These are phyloP conservation scores for Penicillium coffeae DNA, from an alignment of 495 filamentous ascomycete genomes.

Conservation along the genomic window DNA sequence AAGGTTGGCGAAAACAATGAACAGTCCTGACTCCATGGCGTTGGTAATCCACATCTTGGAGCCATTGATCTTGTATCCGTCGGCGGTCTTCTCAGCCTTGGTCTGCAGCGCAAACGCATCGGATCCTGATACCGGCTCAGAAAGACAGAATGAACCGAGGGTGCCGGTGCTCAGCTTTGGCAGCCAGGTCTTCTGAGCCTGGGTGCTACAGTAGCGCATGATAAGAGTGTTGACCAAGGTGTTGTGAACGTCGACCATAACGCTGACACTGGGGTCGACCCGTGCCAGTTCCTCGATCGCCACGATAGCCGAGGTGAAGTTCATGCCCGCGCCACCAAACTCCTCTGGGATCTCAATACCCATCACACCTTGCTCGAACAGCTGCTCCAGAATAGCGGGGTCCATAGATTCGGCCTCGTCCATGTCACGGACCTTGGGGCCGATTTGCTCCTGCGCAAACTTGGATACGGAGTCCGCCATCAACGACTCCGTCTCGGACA, in stretches of 20 bases:
- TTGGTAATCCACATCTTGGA: constrained; percentile 99
- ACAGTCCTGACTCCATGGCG: constrained; percentile 86
- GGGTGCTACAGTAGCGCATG: constrained; percentile 73
- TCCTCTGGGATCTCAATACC: constrained; percentile 96
- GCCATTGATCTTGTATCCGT: constrained; percentile 82
- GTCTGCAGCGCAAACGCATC: constrained; percentile 96
- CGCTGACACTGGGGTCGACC: constrained; percentile 91
- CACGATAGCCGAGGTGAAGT: constrained; percentile 93
- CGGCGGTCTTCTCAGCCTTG: constrained; percentile 69
- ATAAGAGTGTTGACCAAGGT: constrained; percentile 94
- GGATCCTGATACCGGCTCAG: constrained; percentile 87
- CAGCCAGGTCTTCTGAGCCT: constrained; percentile 77
- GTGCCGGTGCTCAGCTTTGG: constrained; percentile 84
- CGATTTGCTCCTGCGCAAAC: constrained; percentile 82
- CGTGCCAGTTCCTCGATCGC: constrained; percentile 95
- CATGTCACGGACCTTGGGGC: constrained; percentile 95
- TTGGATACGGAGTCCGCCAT: constrained; percentile 89
- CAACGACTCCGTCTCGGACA: constrained; percentile 83
- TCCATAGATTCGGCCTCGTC: constrained; percentile 97
- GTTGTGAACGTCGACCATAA: constrained; percentile 94
- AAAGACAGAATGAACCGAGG: constrained; percentile 94
- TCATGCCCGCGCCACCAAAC: constrained; percentile 95
- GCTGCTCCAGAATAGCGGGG: constrained; percentile 74
- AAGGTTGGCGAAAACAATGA: constrained; percentile 96
- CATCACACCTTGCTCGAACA: constrained; percentile 98